Evolutionary conservation across 805 yeast species (phyloP), one percentile per base, ranked within the genome.

Genomic region (Wickerhamiella hasegawae): DNA sequence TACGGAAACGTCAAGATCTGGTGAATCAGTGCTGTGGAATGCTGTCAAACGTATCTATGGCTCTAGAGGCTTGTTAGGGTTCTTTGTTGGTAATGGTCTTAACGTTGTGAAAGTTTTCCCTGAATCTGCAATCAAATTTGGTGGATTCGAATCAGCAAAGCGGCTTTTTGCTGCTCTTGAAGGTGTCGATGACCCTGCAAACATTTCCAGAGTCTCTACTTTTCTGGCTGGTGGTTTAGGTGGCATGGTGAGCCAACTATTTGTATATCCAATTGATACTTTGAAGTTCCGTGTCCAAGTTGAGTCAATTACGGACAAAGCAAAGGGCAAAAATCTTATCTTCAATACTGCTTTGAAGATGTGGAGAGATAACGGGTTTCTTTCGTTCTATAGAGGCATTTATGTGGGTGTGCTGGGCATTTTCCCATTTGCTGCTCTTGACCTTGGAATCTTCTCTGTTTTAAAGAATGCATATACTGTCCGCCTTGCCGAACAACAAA

Each of bases 381-480:
- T 66, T 31, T 57, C 79, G 4, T 90, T 84, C 49, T 90, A 90
- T 53, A 60, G 97, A 43, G 98, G 98, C 19, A 65, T 87, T 16
- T 57, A 71, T 35, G 92, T 83, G 18, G 98, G 98, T n/a, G 71
- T 85, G 3, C 70, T 85, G 40, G 98, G 98, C 32, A 87, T 90
- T 45, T 90, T 90, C 60, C 98, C 98, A 0, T 90, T 85, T 53
- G 96, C 97, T 1, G 98, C 98, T 0, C 62, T 90, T 21, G 98
- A 90, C 55, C 62, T 90, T 35, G 98, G 98, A 25, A 84, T 96
- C 0, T 90, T 90, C 54, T 67, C 87, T 8, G 76, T 85, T 1
- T 68, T 90, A 45, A 87, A 87, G 54, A 71, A 73, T 44, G 76
- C 81, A 67, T 76, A 79, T 46, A 66, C 76, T 15, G 59, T 65